Base-by-base conservation (phyloP, 2,329 filamentous ascomycete species). In the Leptosphaerulina australis region DNA sequence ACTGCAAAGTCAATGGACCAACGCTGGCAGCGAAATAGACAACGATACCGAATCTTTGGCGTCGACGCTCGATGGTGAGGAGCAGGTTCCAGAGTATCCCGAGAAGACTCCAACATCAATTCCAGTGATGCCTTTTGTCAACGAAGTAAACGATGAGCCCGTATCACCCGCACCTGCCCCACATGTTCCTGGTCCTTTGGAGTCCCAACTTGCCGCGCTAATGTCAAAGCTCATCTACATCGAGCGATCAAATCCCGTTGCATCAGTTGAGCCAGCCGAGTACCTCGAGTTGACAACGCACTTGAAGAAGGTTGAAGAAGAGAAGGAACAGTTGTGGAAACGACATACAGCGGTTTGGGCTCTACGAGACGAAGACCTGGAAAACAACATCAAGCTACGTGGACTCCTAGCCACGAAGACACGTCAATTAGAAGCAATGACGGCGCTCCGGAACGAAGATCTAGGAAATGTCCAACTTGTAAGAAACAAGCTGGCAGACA, bases 301-400 rank as follows among this genome's bases (percentile, higher is more conserved):
- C 4, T 53, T 76, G 30, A 60, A 66, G 18, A 52, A 60, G 1
- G 59, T 76, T 5, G 70, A 76, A 49, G 62, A 59, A 1, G 72
- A 76, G 45, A 75, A 76, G 51, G 64, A 64, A 14, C 54, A 57
- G 1, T 71, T 68, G 62, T 57, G 62, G 37, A 68, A 68, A 29
- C 63, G 72, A 18, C 70, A 77, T 43, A 69, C 74, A 56, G 70
- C 73, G n/a, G 67, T 76, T 37, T 75, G 70, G 56, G 67, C 68
- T 3, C 62, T 77, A 15, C 67, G 75, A 26, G 74, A 76, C 50
- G 72, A 75, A 53, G 75, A 77, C 35, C 69, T 76, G 1, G 67
- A 71, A 40, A 77, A 76, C 52, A 70, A 76, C 53, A 73, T 76
- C 58, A 75, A 72, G 60, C 68, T 76, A 31, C 71, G 74, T 3